A percentile compares a stretch with the other conserved stretches of the same genome.
Conservation (phyloP, 371 early-diverging fungal genomes). For the Apophysomyces ossiformis region DNA sequence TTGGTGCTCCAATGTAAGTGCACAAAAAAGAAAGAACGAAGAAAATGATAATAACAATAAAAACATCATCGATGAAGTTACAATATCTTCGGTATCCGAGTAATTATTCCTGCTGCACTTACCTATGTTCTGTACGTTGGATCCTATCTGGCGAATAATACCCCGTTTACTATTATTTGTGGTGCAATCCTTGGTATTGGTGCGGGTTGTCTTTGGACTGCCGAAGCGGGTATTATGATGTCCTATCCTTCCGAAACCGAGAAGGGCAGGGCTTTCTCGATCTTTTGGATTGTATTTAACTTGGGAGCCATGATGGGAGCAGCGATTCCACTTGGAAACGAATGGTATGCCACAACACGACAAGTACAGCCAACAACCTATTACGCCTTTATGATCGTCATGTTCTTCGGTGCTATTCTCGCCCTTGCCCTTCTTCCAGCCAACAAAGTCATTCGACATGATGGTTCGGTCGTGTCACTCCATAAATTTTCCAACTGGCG, state of each 20-base stretch:
- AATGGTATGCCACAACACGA: slow-evolving; percentile 69
- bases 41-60: background rate
- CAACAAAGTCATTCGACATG: slow-evolving; percentile 61
- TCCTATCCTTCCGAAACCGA: slow-evolving; percentile 78
- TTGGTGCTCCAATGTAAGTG: slow-evolving; percentile 57
- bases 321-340: slow-evolving; percentile 67
- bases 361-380: slow-evolving; percentile 71
- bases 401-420: slow-evolving; percentile 63
- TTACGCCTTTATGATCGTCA: slow-evolving; percentile 69
- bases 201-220: slow-evolving; percentile 34
- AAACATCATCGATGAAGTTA: slow-evolving; percentile 26
- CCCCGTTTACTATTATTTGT: slow-evolving; percentile 32
- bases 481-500: slow-evolving; percentile 62
- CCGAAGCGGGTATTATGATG: slow-evolving; percentile 83
- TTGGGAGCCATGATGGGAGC: slow-evolving; percentile 78
- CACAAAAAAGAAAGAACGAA: background rate
- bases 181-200: slow-evolving; percentile 51
- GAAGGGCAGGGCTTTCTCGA: slow-evolving; percentile 72
- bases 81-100: slow-evolving; percentile 63
- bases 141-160: slow-evolving; percentile 52
- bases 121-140: slow-evolving; percentile 63
- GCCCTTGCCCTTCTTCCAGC: slow-evolving; percentile 65
- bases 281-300: slow-evolving; percentile 85
- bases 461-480: slow-evolving; percentile 67
- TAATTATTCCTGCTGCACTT: slow-evolving; percentile 58